Evolutionary conservation across 805 yeast genomes (phyloP).

Genomic region (Kockiozyma suomiensis): DNA sequence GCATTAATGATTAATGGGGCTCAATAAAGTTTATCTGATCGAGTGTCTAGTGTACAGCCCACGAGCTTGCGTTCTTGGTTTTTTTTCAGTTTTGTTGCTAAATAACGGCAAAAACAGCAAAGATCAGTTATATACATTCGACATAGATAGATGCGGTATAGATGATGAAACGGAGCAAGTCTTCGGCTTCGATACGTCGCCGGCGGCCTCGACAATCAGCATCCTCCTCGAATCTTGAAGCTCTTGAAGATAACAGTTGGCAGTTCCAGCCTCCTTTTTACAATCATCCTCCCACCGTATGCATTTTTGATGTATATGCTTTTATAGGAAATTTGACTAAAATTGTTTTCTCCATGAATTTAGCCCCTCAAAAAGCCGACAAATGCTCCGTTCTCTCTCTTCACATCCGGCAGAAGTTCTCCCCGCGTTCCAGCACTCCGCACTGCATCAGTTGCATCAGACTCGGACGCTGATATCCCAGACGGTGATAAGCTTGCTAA

Average conservation of each 20-base stretch:
- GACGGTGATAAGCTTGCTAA: slow-evolving; percentile 42
- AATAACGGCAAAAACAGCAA: not conserved
- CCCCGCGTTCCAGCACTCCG: slow-evolving; percentile 18
- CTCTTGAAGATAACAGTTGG: slow-evolving; percentile 24
- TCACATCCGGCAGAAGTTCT: slow-evolving; percentile 31
- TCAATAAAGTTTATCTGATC: not conserved
- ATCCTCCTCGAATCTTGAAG: slow-evolving; percentile 19
- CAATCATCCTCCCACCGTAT: slow-evolving; percentile 36
- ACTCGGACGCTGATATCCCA: slow-evolving; percentile 36
- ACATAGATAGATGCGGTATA: not conserved
- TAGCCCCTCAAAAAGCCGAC: slow-evolving; percentile 29
- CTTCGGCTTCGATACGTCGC: slow-evolving; percentile 28
- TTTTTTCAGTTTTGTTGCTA: no score
- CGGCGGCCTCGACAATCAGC: slow-evolving; percentile 18
- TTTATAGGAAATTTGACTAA: no score
- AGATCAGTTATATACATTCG: not conserved
- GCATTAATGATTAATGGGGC: not conserved
- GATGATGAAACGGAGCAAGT: slow-evolving; percentile 30
- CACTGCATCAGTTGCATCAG: slow-evolving; percentile 19
- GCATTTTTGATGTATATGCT: no score
- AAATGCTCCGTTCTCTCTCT: slow-evolving; percentile 27
- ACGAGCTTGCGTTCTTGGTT: no score
- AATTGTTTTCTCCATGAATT: no score
- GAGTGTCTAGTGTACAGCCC: not conserved
- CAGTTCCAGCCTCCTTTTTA: slow-evolving; percentile 37